Evolutionary conservation across 2,329 filamentous ascomycete species (phyloP), one percentile per base, ranked within the genome.

Genomic region (Chrysoporthe deuterocubensis): DNA sequence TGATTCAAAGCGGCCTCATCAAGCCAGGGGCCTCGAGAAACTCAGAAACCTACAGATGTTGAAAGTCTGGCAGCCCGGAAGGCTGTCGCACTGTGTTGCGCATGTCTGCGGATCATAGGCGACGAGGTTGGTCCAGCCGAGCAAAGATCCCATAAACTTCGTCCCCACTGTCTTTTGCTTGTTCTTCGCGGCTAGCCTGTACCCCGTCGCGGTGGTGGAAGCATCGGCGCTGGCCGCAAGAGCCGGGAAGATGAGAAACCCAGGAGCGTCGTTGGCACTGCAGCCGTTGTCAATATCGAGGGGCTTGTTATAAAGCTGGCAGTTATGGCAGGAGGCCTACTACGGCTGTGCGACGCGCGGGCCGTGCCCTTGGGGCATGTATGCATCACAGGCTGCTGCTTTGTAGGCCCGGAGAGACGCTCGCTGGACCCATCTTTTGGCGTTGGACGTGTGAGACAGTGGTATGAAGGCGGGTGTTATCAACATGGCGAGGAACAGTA

Each of bases 71-170:
- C 67, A 63, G 16, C 42, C 62, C n/a, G 32, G 7, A 50, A 44
- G 37, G 26, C 8, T 43, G 21, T 46, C 21, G 52, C 63, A 63
- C 32, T 40, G 44, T 42, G 14, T 52, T 21, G 50, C 52, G 67
- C 63, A 62, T 13, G 21, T 48, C 0, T n/a, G 11, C 21, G 26
- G 57, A 14, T 65, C 58, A 34, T 65, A 61, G 48, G 18, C 11
- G n/a, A 13, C 34, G 21, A 65, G 18, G 40, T 66, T 65, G 32
- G 21, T n/a, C 34, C 58, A 50, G 21, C 64, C 43, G n/a, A 68
- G 18, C 21, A 21, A 44, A 11, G 6, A 46, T 3, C 8, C 14
- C 11, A 18, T 18, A 32, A 54, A 6, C 62, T 40, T 62, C 14
- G 58, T 60, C 13, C 48, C 48, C 4, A 48, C 32, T 7, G 43